Base-by-base conservation (phyloP, 169 alveolate genomes). In the Eimeria maxima region DNA sequence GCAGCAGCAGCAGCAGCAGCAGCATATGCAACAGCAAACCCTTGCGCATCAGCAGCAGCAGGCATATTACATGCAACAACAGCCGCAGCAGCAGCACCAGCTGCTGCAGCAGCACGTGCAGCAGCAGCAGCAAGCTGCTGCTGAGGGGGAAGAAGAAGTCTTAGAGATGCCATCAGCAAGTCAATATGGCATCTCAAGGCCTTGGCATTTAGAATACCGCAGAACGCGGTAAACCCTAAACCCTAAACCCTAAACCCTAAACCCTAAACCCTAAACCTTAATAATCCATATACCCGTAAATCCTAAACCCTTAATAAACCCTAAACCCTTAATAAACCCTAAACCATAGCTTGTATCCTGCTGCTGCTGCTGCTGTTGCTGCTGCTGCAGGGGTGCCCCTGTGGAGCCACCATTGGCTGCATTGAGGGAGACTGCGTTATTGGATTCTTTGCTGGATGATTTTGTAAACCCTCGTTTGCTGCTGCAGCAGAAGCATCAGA, bases 181-280 rank as follows among this genome's bases (percentile, higher is more conserved):
- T 4, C 95, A 89, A 76, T 89, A 89, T 83, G 95, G 95, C n/a
- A 53, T 63, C 24, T 47, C 69, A 20, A 57, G 87, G 50, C 73
- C 95, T 22, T 18, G 95, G 78, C 84, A 89, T 50, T 89, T 89
- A 27, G 95, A 89, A 29, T 89, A 89, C 73, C 95, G 73, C 50
- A 45, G 95, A 20, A 73, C 55, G 45, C 73, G 88, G 95, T 73
- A 71, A 53, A 80, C 73, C 57, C 80, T 69, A 69, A 69, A 69
- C 80, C 80, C 80, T 69, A 69, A 69, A 69, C 80, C 80, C 80
- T 65, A 86, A 20, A 20, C 73, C 80, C 47, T 69, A 69, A 69
- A 69, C 80, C 80, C 80, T 69, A 69, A 69, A 69, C 80, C 80
- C 80, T 69, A 69, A 69, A n/a, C 80, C 80, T 45, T 69, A 10